Evolutionary conservation across 208 protist genomes (phyloP).

Genomic region (Histomonas meleagridis): DNA sequence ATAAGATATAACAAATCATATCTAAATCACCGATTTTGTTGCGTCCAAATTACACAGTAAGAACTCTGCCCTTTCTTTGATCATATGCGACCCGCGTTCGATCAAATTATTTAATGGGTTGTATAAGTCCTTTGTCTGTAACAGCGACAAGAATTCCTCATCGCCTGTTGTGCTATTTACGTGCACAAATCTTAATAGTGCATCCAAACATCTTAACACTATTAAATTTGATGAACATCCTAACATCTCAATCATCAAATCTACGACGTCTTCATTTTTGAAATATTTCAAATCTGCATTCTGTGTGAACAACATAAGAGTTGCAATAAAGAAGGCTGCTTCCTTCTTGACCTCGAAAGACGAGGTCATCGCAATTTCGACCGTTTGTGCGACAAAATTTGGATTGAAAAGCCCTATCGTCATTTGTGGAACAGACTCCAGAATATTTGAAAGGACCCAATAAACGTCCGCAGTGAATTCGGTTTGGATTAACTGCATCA

Average conservation of each 20-base stretch:
- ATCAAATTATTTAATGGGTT: too few relatives aligned
- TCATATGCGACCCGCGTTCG: too few relatives aligned
- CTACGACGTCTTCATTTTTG: not conserved
- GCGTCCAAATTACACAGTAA: too few relatives aligned
- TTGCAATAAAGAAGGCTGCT: not conserved
- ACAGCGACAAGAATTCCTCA: too few relatives aligned
- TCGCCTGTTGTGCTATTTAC: too few relatives aligned
- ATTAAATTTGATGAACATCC: not conserved
- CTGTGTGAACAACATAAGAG: not conserved
- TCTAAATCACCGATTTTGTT: too few relatives aligned
- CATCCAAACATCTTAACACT: not conserved
- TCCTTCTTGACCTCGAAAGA: not conserved
- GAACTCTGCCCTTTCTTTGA: too few relatives aligned
- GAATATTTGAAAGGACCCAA: not conserved
- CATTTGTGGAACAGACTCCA: not conserved
- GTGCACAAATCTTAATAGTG: not conserved
- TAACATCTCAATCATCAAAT: conserved; percentile 15
- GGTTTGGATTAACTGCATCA: not conserved
- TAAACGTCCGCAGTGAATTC: not conserved
- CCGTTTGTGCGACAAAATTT: not conserved
- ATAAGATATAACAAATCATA: too few relatives aligned
- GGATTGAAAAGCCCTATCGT: not conserved
- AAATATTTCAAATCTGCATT: not conserved
- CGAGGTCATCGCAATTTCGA: not conserved
- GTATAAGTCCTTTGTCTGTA: too few relatives aligned